These are phyloP conservation scores for Pleurostoma richardsiae DNA, from an alignment of 2,329 filamentous ascomycete genomes.

Conservation along the genomic window DNA sequence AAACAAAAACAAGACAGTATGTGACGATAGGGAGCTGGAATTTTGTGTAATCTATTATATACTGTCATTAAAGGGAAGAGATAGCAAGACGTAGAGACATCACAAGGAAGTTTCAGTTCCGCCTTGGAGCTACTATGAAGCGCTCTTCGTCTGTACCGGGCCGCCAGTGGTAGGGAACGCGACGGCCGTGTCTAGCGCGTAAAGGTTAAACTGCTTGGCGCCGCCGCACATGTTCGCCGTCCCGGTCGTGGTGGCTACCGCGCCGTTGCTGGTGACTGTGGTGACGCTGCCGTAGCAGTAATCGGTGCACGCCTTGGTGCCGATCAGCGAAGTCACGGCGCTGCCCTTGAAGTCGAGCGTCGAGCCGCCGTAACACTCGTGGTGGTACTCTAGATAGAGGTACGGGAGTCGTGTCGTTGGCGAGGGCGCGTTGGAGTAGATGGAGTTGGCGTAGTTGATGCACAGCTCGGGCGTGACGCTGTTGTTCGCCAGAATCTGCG, in stretches of 20 bases:
- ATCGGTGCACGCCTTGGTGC: constrained; percentile 21
- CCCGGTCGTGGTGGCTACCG: constrained; percentile 14
- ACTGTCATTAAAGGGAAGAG: no score
- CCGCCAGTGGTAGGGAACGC: constrained; percentile 15
- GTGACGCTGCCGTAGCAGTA: constrained; percentile 17
- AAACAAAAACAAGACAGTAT: no score
- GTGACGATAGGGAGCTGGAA: no score
- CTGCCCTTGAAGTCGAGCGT: constrained; percentile 14
- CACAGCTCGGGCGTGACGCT: constrained; percentile 27
- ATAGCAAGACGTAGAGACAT: no score
- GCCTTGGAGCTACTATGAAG: no score
- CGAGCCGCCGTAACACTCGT: constrained; percentile 24
- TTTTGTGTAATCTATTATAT: no score
- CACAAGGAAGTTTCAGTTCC: no score
- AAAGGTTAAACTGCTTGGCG: constrained; percentile 25
- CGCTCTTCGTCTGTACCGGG: constrained; percentile 5
- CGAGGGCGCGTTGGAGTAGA: constrained; percentile 17
- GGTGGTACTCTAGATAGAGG: constrained; percentile 24
- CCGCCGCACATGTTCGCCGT: constrained; percentile 23
- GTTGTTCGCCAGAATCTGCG: constrained; percentile 21
- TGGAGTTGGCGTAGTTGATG: constrained; percentile 20
- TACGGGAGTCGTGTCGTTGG: constrained; percentile 18
- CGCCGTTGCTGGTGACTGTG: constrained; percentile 12
- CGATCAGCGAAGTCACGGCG: constrained; percentile 17
- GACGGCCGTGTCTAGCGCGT: constrained; percentile 13